phyloP scores from a whole-genome alignment of 495 filamentous ascomycete species.

The Neurospora sp. region DNA sequence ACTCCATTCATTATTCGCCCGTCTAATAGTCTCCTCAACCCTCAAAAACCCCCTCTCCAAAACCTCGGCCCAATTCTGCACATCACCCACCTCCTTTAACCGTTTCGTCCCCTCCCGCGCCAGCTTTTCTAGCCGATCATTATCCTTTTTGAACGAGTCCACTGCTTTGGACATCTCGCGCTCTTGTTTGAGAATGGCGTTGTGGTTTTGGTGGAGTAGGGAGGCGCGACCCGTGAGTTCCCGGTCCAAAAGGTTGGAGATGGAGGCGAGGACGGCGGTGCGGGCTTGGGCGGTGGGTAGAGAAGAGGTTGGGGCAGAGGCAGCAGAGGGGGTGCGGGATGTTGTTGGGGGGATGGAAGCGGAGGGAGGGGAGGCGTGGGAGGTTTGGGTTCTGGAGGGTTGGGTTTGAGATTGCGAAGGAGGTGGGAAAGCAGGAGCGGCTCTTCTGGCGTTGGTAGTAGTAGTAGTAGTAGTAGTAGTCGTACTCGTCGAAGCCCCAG shows the following conservation, averaged over 20 bases:
- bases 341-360: too few species aligned
- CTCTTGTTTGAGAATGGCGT: slow-evolving; percentile 62
- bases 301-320: too few species aligned
- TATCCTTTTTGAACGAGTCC: slow-evolving; percentile 57
- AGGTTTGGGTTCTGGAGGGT: too few species aligned
- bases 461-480: not conserved
- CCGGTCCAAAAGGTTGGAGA: slow-evolving; percentile 61
- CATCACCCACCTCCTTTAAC: slow-evolving; percentile 87
- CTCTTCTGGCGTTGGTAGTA: not conserved
- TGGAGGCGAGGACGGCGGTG: slow-evolving; percentile 65
- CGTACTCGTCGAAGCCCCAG: not conserved
- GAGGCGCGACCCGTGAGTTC: slow-evolving; percentile 62
- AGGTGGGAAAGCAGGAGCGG: not conserved
- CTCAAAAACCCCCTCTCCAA: slow-evolving; percentile 84
- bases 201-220: slow-evolving; percentile 65
- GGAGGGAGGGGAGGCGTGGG: too few species aligned
- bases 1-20: slow-evolving; percentile 30
- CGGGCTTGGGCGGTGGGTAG: slow-evolving; percentile 47
- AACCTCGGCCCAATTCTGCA: slow-evolving; percentile 98
- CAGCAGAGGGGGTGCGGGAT: too few species aligned
- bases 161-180: slow-evolving; percentile 55
- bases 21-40: slow-evolving; percentile 73
- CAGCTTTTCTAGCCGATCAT: slow-evolving; percentile 56
- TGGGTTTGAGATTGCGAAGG: not conserved
- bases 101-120: slow-evolving; percentile 57